Base-by-base conservation (phyloP, 768 basidiomycete genomes). In the Suillus fuscotomentosus region DNA sequence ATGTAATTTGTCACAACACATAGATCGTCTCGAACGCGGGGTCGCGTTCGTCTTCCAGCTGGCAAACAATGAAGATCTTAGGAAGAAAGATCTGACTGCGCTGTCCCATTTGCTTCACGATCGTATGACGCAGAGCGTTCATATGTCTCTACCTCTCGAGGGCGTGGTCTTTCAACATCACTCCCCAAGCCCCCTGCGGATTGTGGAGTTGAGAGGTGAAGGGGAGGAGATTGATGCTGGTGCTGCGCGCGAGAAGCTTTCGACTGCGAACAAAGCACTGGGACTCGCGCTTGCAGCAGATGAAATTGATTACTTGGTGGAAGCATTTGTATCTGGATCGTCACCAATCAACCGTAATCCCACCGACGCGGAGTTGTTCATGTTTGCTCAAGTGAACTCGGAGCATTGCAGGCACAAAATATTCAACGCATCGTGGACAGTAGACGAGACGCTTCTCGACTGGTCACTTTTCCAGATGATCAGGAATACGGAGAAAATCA, bases 371-470 rank as follows among this genome's bases (percentile, higher is more conserved):
- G 97, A 99, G 75, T 83, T 99, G 9, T 99, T 99, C 85, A 99
- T 99, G 97, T 99, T 99, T 76, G 97, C 97, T 3, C 97, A 99
- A 73, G 97, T 99, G 75, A 99, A 99, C 79, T 98, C 96, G n/a
- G 97, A 99, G 76, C 97, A 99, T 73, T 99, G 97, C 76, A 85
- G 97, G 41, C 97, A 99, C 83, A 99, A 99, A 79, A 99, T 98
- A 69, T 99, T 99, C 83, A 99, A 99, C 73, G 96, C 97, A 0
- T 84, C 91, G 17, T 99, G 97, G 97, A 92, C 88, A 13, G 86
- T 99, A 68, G 91, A 98, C 70, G 90, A 83, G 2, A 70, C 81
- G 47, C 70, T 81, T 13, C 81, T 87, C 70, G 84, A 90, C 63
- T 79, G 80, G 53, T 92, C 94, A 5, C 86, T 99, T 24, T 99